Evolutionary conservation across 2,329 filamentous ascomycete genomes (phyloP).

Genomic region (Paecilomyces variotii): DNA sequence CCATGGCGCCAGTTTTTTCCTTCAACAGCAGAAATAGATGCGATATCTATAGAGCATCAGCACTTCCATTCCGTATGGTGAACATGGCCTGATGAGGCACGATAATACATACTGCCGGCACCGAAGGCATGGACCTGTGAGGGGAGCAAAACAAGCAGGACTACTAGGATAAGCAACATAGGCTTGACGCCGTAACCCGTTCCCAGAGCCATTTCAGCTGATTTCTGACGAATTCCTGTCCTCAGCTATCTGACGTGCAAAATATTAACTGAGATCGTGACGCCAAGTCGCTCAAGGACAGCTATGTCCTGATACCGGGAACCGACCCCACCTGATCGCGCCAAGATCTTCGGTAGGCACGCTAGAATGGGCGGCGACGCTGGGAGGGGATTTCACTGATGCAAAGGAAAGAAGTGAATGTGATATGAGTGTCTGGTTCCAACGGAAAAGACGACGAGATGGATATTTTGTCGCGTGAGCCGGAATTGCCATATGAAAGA

Average conservation of each 20-base stretch:
- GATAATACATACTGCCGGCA: slow-evolving; percentile 32
- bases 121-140: slow-evolving; percentile 36
- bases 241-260: neutral
- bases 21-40: slow-evolving; percentile 43
- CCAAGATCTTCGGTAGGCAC: neutral
- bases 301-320: neutral
- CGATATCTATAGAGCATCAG: slow-evolving; percentile 32
- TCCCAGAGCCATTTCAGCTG: slow-evolving; percentile 3
- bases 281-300: neutral
- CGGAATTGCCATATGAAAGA: neutral
- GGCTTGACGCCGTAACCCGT: slow-evolving; percentile 15
- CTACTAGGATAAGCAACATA: slow-evolving; percentile 25
- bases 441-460: neutral
- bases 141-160: slow-evolving; percentile 30
- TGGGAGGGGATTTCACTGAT: neutral
- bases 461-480: neutral
- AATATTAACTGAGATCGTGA: neutral
- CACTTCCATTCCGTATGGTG: neutral
- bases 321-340: neutral
- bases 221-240: neutral
- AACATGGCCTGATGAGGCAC: neutral
- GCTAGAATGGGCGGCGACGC: neutral
- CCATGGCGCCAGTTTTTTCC: slow-evolving; percentile 48
- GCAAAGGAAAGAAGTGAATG: neutral
- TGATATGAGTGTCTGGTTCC: neutral